phyloP scores from a whole-genome alignment of 2,329 filamentous ascomycete genomes.

The Trichoderma hamatum region DNA sequence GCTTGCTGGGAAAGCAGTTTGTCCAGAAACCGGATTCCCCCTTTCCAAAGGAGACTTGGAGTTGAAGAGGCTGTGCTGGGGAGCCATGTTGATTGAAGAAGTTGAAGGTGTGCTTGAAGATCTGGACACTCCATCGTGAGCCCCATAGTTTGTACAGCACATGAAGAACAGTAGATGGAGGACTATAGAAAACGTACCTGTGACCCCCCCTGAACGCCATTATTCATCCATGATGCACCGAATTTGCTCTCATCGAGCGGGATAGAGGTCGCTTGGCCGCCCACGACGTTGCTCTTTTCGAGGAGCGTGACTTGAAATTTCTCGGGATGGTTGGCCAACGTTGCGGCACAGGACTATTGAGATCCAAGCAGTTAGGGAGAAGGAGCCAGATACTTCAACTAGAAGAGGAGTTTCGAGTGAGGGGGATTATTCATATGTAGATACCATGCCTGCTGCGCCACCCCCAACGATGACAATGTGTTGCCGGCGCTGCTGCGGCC shows the following conservation, averaged over 20 bases:
- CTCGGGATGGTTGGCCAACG: slow-evolving; percentile 66
- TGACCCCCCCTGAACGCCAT: slow-evolving; percentile 65
- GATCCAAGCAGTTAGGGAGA: not conserved
- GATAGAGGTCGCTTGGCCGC: slow-evolving; percentile 64
- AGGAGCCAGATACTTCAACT: not conserved
- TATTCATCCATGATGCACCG: slow-evolving; percentile 63
- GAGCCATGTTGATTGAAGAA: slow-evolving; percentile 63
- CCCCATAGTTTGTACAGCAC: too few relatives aligned
- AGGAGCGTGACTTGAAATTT: slow-evolving; percentile 67
- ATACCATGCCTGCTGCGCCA: slow-evolving; percentile 64
- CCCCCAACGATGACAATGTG: slow-evolving; percentile 63
- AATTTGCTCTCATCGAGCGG: slow-evolving; percentile 58
- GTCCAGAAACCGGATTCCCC: slow-evolving; percentile 64
- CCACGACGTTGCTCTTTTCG: slow-evolving; percentile 60
- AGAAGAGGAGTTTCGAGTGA: not conserved
- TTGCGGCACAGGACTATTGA: slow-evolving; percentile 63
- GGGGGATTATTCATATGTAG: not conserved
- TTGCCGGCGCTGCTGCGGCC: slow-evolving; percentile 46
- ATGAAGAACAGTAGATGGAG: not conserved
- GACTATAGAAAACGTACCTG: slow-evolving; percentile 31
- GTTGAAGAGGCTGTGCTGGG: slow-evolving; percentile 59
- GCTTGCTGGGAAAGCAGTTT: slow-evolving; percentile 64
- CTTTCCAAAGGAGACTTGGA: slow-evolving; percentile 67
- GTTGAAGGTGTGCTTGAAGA: slow-evolving; percentile 69
- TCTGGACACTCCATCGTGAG: slow-evolving; percentile 41